phyloP scores from a whole-genome alignment of 169 alveolate genomes.

The Theileria parva region DNA sequence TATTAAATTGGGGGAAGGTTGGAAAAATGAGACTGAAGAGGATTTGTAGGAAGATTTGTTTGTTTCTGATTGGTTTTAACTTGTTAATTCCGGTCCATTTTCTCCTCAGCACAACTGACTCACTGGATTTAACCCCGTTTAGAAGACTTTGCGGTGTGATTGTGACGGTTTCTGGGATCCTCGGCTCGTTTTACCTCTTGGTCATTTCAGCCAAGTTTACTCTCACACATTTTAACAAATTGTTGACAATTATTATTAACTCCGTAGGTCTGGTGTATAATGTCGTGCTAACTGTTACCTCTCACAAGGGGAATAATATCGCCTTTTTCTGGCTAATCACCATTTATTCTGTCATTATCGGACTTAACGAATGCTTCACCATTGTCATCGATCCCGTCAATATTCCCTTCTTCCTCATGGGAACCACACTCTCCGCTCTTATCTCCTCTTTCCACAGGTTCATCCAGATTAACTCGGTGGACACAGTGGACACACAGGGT shows the following conservation, averaged over 20 bases:
- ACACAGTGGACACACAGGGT: no score
- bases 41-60: background rate
- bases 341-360: background rate
- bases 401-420: background rate
- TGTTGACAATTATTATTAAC: background rate
- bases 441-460: no score
- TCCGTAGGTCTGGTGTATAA: background rate
- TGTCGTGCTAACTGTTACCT: background rate
- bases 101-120: no score
- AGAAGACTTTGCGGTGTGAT: no score
- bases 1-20: no score
- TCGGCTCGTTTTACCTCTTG: background rate
- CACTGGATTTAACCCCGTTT: no score
- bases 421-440: background rate
- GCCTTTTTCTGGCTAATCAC: background rate
- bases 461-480: no score
- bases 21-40: slow-evolving; percentile 10
- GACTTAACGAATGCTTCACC: background rate
- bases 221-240: background rate
- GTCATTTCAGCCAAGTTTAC: background rate
- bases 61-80: slow-evolving; percentile 9
- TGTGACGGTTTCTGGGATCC: no score
- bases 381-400: background rate
- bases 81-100: background rate
- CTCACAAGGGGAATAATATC: background rate